These are phyloP conservation scores for Backusella liffmaniae DNA, from an alignment of 192 early-diverging fungal species.

Conservation along the genomic window DNA sequence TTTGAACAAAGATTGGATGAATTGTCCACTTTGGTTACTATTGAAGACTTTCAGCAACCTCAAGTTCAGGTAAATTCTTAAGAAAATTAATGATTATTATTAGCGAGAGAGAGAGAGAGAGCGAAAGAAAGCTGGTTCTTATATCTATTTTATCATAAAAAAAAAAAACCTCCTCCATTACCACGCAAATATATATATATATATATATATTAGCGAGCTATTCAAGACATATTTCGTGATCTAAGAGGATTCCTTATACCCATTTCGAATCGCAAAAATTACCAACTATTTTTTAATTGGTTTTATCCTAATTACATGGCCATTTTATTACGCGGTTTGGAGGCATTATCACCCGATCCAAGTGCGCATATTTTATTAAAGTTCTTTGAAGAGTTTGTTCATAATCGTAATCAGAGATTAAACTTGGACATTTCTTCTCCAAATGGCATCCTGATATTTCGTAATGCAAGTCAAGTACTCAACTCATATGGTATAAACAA, in stretches of 20 bases:
- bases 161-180: background rate
- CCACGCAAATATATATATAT: background rate
- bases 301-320: constrained; percentile 68
- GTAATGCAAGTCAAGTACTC: constrained; percentile 72
- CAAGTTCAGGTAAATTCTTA: constrained; percentile 41
- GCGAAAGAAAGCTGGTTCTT: background rate
- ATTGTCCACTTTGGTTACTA: constrained; percentile 50
- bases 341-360: constrained; percentile 60
- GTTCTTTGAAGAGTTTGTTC: constrained; percentile 77
- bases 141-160: background rate
- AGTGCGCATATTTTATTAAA: constrained; percentile 72
- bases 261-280: constrained; percentile 57
- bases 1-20: constrained; percentile 57
- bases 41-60: constrained; percentile 54
- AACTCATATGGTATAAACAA: constrained; percentile 50
- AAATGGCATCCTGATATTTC: constrained; percentile 86
- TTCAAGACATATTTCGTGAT: constrained; percentile 69
- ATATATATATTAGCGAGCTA: constrained; percentile 39
- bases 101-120: background rate
- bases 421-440: constrained; percentile 80
- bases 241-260: constrained; percentile 73
- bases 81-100: background rate
- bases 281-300: constrained; percentile 81
- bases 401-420: constrained; percentile 75
- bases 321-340: constrained; percentile 62